phyloP scores from a whole-genome alignment of 2,329 filamentous ascomycete species.

The Cladophialophora immunda region DNA sequence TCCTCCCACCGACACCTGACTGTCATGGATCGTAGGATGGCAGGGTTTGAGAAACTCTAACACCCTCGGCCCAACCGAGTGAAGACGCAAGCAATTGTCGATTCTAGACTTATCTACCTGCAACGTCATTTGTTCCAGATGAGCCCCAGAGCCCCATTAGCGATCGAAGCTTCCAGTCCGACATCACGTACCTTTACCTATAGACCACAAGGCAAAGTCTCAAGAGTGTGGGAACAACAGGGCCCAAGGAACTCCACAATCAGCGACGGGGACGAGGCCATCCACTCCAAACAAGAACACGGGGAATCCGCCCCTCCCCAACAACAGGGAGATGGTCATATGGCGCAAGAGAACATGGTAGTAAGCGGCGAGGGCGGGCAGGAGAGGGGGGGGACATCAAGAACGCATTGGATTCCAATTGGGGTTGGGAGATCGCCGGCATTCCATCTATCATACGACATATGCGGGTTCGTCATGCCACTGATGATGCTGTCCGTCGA shows the following conservation, averaged over 20 bases:
- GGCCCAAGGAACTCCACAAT: background rate
- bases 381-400: background rate
- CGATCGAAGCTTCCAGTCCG: slow-evolving; percentile 9
- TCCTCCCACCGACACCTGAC: background rate
- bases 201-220: background rate
- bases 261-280: background rate
- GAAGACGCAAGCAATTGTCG: background rate
- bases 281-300: background rate
- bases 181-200: background rate
- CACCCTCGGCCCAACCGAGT: slow-evolving; percentile 13
- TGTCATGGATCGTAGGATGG: background rate
- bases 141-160: slow-evolving; percentile 6
- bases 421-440: background rate
- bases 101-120: slow-evolving; percentile 10
- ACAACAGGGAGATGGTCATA: background rate
- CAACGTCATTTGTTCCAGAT: slow-evolving; percentile 14
- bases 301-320: background rate
- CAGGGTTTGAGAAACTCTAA: slow-evolving; percentile 1
- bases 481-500: slow-evolving; percentile 2
- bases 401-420: background rate
- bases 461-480: slow-evolving; percentile 9
- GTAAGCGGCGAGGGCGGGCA: background rate
- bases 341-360: background rate
- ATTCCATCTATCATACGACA: slow-evolving; percentile 1
- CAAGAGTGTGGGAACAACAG: background rate